Conservation (phyloP, 106 monocot genomes). For the Xerophyta viscosa region DNA sequence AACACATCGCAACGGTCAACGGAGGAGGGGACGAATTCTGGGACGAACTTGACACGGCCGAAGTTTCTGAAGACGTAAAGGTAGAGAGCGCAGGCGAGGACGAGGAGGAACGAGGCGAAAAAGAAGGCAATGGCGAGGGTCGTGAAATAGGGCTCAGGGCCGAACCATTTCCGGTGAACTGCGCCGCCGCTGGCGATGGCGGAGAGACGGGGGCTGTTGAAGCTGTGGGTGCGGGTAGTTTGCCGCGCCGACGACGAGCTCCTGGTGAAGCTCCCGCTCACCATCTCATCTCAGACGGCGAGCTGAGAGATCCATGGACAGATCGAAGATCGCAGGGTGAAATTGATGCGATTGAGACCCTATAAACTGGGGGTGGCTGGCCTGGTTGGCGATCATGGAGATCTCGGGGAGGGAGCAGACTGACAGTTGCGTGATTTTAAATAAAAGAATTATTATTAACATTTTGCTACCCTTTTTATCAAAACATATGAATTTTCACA, state of each 20-base stretch:
- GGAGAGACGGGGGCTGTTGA: constrained; percentile 1
- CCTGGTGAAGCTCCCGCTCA: constrained; percentile 8
- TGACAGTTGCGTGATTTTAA: too few relatives aligned
- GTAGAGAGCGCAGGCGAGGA: constrained; percentile 1
- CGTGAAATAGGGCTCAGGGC: not conserved
- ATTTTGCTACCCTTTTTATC: too few relatives aligned
- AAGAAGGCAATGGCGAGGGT: constrained; percentile 1
- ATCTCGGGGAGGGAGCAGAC: too few relatives aligned
- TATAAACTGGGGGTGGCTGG: too few relatives aligned
- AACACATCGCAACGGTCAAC: constrained; percentile 1
- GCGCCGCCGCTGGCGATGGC: too few relatives aligned
- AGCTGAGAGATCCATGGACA: too few relatives aligned
- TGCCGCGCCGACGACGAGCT: constrained; percentile 5
- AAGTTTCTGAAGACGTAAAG: not conserved
- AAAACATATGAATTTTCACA: too few relatives aligned
- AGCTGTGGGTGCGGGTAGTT: not conserved
- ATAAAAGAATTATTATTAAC: too few relatives aligned
- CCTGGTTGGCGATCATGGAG: too few relatives aligned
- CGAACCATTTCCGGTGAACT: too few relatives aligned
- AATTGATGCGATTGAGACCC: too few relatives aligned
- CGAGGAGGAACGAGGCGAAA: not conserved
- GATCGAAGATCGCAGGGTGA: too few relatives aligned
- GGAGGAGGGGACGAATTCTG: not conserved
- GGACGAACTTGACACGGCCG: not conserved
- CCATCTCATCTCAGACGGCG: constrained; percentile 1